Percentiles rank a stretch among this genome's conserved stretches.
These are phyloP conservation scores for Plasmodium berghei DNA, from an alignment of 169 alveolate genomes.

Conservation along the genomic window DNA sequence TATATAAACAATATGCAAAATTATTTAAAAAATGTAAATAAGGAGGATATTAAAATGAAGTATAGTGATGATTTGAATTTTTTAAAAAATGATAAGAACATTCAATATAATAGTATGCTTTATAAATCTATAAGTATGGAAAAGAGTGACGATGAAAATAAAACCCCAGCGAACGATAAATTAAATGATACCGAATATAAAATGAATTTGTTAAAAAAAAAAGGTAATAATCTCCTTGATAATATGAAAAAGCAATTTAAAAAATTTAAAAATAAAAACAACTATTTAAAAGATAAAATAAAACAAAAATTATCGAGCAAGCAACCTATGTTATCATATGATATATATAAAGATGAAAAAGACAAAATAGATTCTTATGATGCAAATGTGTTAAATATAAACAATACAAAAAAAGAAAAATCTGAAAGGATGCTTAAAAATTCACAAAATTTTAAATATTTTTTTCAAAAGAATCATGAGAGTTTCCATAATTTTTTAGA, in stretches of 20 bases:
- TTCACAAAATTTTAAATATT: background rate
- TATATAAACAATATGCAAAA: background rate
- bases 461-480: slow-evolving; percentile 34
- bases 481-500: slow-evolving; percentile 2
- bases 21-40: slow-evolving; percentile 3
- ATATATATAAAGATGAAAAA: slow-evolving; percentile 31
- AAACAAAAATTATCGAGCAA: slow-evolving; percentile 1
- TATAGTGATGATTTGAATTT: background rate
- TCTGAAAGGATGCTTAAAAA: slow-evolving; percentile 8
- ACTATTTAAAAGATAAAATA: slow-evolving; percentile 45
- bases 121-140: background rate
- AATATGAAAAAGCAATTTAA: slow-evolving; percentile 47
- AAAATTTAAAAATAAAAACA: slow-evolving; percentile 50
- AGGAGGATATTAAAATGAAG: slow-evolving; percentile 1
- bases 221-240: slow-evolving; percentile 23
- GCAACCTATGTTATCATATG: background rate
- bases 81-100: slow-evolving; percentile 15
- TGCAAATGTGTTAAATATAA: background rate
- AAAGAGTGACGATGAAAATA: background rate
- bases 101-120: slow-evolving; percentile 4
- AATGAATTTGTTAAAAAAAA: slow-evolving; percentile 7
- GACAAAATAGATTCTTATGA: background rate
- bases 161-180: background rate
- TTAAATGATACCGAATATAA: slow-evolving; percentile 4
- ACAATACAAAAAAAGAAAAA: slow-evolving; percentile 5